Base-by-base conservation (phyloP, 768 basidiomycete species). In the Lactifluus subvellereus region DNA sequence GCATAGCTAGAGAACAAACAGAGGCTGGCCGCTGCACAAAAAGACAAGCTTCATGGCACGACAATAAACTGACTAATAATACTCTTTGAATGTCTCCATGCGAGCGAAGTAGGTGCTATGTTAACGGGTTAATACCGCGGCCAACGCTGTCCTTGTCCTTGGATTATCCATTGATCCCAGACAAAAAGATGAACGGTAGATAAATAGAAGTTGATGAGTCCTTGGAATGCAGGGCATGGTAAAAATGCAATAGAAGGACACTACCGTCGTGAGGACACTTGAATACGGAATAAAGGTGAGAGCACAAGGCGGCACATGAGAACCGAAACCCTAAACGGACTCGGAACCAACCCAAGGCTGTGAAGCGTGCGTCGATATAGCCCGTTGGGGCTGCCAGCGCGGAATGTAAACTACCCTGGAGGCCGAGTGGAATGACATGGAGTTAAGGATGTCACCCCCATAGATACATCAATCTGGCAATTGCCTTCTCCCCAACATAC, bases 101-200 rank as follows among this genome's bases (percentile, higher is more conserved):
- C 1, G 48, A 33, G 38, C 38, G 10, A 59, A 32, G 53, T 14
- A 9, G 32, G 18, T 27, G 60, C 35, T 49, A 47, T 42, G 40
- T 20, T 56, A n/a, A 50, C 27, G 3, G 27, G 27, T 3, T 27
- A 27, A 47, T 22, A 32, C 50, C 18, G 51, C 16, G 14, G 50
- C 51, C 37, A 45, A 47, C 22, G 30, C 38, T 33, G 60, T 38
- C 61, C 43, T 58, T 62, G 51, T 62, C 38, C 43, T 27, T 43
- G 55, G 6, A 30, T 35, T 20, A 33, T 45, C 40, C 22, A 30
- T 40, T 32, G 14, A 40, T 40, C 45, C 53, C n/a, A 22, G 33
- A 22, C 13, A 11, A 57, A n/a, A 22, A 33, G 32, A 45, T 6
- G 16, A 27, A 40, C 27, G 49, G 18, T 40, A 14, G 35, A 59